Evolutionary conservation across 129 eudicot species (phyloP), one percentile per base, ranked within the genome.

Genomic region (Flaveria trinervia): DNA sequence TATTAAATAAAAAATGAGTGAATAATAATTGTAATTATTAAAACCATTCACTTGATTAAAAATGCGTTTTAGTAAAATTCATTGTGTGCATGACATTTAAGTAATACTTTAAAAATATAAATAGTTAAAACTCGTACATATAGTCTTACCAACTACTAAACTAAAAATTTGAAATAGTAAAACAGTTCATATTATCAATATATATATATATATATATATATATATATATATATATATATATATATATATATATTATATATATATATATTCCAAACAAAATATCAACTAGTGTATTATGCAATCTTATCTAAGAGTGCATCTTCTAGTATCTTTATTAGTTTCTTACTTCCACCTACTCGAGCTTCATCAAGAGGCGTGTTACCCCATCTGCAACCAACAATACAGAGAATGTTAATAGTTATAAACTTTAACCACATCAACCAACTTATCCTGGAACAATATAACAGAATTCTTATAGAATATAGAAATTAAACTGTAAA

Each of bases 291-390:
- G 4, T 13, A 30, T 64, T 44, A 64, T 64, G 69, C 13, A 30
- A 15, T 20, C 23, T 33, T 68, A 72, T 59, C 68, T 5, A 30
- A 22, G 20, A 72, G 74, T 73, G 92, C 92, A 54, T 83, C 88
- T 78, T 89, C 92, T 51, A 89, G 72, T 54, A 85, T 72, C 75
- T 80, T 81, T 62, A 88, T 73, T 11, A 88, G 77, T 43, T 74
- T 71, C 84, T 76, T 85, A 48, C 84, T 80, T 80, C 89, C 92
- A 59, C 85, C 79, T 48, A 80, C 75, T 75, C 89, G 83, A 48
- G 85, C 92, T 80, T 88, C 92, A 83, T 88, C 87, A 14, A 88
- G 84, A 33, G 92, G 87, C 17, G 89, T 88, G 41, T 80, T 82
- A 16, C 92, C 92, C 92, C 92, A 88, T 74, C 92, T 87, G 70